Evolutionary conservation across 805 yeast genomes (phyloP), one percentile per base, ranked within the genome.

Genomic region (Metschnikowia orientalis): DNA sequence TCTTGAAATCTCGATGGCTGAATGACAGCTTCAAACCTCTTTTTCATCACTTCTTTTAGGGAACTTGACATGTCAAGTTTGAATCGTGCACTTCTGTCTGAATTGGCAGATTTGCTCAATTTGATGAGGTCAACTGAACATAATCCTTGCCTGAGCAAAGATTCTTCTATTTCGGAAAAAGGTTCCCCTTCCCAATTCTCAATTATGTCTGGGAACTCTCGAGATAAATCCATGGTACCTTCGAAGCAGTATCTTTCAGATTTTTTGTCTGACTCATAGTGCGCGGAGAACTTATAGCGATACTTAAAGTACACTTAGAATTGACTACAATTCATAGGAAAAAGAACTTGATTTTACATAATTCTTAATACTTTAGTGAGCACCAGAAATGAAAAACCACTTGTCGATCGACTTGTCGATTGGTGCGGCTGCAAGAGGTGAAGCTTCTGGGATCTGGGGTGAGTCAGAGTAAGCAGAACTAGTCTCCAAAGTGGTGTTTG

Each of bases 361-460:
- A 18, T 17, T 13, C 15, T 12, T 9, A 15, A 14, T 11, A 22
- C 37, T 26, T 53, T 62, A 66, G 50, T 66, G 71, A 44, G 83
- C 79, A 68, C 90, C 92, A 40, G 90, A 86, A 59, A 90, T 90
- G 79, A 79, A 90, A 77, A 92, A 90, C 98, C 98, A 90, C 72
- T 90, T 90, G 77, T 90, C 97, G 60, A 90, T 71, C 36, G 96
- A 86, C 68, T 84, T 78, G 73, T 90, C 98, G 62, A 92, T 86
- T 65, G 96, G 95, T 45, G 95, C 96, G 59, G 89, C 88, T 45
- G 89, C 75, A 47, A 69, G 62, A 47, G 82, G 77, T 50, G 75
- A 53, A 52, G 85, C 94, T 38, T 75, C 73, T 50, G 96, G 94
- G 38, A 86, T 58, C 37, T 63, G 71, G 35, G 73, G 57, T 32